Conservation (phyloP, 805 yeast genomes). For the Myxozyma udenii region DNA sequence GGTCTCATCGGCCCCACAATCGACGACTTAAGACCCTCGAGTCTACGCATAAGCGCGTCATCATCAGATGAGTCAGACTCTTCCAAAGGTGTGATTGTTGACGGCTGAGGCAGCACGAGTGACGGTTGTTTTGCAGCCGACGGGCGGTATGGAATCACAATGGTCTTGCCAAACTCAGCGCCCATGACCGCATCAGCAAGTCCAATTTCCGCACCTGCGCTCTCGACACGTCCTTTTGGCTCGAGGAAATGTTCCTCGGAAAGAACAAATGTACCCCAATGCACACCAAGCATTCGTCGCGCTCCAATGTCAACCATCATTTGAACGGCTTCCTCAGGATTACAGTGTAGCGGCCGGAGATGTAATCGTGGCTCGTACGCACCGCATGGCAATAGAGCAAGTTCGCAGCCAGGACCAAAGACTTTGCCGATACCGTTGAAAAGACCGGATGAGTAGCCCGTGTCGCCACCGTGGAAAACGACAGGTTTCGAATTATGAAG, state of each 20-base stretch:
- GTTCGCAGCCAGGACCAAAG: slow-evolving; percentile 56
- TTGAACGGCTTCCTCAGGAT: slow-evolving; percentile 71
- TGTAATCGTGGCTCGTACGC: slow-evolving; percentile 96
- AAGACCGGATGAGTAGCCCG: slow-evolving; percentile 78
- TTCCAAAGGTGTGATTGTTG: neutral
- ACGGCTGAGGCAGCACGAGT: neutral
- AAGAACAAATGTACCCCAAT: slow-evolving; percentile 93
- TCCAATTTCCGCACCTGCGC: slow-evolving; percentile 31
- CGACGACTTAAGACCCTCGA: slow-evolving; percentile 1
- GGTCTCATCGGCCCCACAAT: slow-evolving; percentile 12
- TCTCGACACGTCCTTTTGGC: slow-evolving; percentile 40
- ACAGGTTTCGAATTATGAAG: slow-evolving; percentile 65
- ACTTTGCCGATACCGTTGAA: slow-evolving; percentile 62
- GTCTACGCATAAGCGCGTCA: slow-evolving; percentile 4
- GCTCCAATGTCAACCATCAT: slow-evolving; percentile 64
- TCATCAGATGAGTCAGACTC: slow-evolving; percentile 7
- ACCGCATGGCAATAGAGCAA: slow-evolving; percentile 86
- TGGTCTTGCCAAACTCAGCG: slow-evolving; percentile 76
- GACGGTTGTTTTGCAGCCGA: neutral
- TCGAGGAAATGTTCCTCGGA: slow-evolving; percentile 82
- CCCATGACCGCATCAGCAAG: slow-evolving; percentile 48
- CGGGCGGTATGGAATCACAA: slow-evolving; percentile 37
- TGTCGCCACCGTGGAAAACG: slow-evolving; percentile 90
- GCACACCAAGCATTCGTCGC: slow-evolving; percentile 74
- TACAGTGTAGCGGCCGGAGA: slow-evolving; percentile 81